Base-by-base conservation (phyloP, 371 early-diverging fungal genomes). In the Mortierella sp. region DNA sequence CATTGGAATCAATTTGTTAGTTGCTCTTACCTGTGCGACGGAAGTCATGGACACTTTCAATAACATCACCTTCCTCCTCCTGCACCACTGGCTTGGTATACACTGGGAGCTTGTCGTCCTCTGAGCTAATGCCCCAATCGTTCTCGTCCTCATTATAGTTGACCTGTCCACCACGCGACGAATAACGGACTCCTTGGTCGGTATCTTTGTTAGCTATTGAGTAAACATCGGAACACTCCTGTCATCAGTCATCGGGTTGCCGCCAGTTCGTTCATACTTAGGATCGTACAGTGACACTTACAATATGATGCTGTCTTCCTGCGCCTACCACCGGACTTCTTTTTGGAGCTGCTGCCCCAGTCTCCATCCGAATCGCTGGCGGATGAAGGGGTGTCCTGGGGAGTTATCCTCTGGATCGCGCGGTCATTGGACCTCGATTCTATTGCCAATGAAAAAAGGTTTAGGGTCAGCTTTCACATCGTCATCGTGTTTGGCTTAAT, bases 11-110 rank as follows among this genome's bases (percentile, higher is more conserved):
- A 6, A 14, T 21, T 53, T 55, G 2, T 57, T 26, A 69, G 78
- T 77, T 85, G 64, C 70, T 71, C 64, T 57, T 76, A 31, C 61
- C n/a, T 14, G 61, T 34, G 34, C 90, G 82, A 46, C 91, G 90
- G 79, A 92, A 92, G 77, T 93, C 93, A 76, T 91, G 90, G 10
- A 93, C 83, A 55, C 90, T 90, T 75, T 93, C 94, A 83, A 93
- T 93, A 0, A 92, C 91, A 86, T 93, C 94, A 37, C 92, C 93
- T 69, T 91, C 90, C 21, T 92, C 92, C 53, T 89, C 89, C 26
- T 72, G 79, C 26, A 73, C 86, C n/a, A 74, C 79, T 34, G 74
- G 71, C 26, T 86, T 81, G 43, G 51, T 77, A 28, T 81, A 81
- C 31, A 78, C 73, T 26, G 82, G 86, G 10, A 86, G 82, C 46